These are phyloP conservation scores for Caloboletus firmus DNA, from an alignment of 1,284 basidiomycete species.

Conservation along the genomic window DNA sequence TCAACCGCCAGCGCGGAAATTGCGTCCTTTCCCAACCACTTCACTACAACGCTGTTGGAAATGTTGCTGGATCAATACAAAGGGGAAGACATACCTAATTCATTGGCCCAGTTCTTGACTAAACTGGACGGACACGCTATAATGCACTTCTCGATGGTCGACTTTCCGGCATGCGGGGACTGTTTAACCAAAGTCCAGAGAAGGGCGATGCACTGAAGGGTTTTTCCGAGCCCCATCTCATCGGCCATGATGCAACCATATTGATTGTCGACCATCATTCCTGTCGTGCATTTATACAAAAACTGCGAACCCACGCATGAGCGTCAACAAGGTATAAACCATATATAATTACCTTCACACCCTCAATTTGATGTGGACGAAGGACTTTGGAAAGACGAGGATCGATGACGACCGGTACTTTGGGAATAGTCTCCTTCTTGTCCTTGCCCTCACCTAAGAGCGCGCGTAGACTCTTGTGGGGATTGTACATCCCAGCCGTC, in stretches of 20 bases:
- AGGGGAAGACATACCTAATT: conserved; percentile 65
- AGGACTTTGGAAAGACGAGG: conserved; percentile 85
- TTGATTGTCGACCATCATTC: conserved; percentile 88
- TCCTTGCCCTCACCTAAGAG: conserved; percentile 78
- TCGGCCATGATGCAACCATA: conserved; percentile 99
- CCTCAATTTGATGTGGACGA: conserved; percentile 96
- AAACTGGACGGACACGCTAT: conserved; percentile 97
- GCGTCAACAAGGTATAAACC: neutral
- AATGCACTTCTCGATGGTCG: conserved; percentile 95
- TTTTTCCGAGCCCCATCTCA: conserved; percentile 98
- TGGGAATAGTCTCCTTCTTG: conserved; percentile 66
- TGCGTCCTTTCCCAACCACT: conserved; percentile 89
- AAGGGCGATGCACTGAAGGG: conserved; percentile 94
- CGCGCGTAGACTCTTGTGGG: conserved; percentile 88
- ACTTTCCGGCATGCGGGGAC: conserved; percentile 83
- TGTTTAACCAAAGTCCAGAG: conserved; percentile 98
- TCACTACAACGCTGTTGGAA: conserved; percentile 50
- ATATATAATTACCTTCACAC: conserved; percentile 76
- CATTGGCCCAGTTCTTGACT: conserved; percentile 99
- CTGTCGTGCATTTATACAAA: conserved; percentile 92
- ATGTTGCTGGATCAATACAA: neutral
- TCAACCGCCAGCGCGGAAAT: conserved; percentile 83
- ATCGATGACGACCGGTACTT: conserved; percentile 97
- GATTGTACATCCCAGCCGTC: conserved; percentile 73
- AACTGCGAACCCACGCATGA: conserved; percentile 55